Evolutionary conservation across 106 monocot species (phyloP).

Genomic region (Apostasia shenzhenica): DNA sequence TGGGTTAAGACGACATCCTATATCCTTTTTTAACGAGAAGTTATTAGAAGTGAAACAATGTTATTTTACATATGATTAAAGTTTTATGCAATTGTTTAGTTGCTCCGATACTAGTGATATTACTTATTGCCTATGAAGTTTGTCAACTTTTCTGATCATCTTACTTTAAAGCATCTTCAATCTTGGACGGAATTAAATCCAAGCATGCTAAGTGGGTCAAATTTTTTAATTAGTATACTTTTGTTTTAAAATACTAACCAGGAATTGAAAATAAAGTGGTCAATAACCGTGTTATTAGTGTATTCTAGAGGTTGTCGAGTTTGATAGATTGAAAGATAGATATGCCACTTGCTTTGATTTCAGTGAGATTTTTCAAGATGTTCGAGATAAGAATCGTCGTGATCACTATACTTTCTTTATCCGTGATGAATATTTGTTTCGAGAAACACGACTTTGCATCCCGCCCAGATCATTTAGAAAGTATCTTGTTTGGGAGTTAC

Average conservation of each 20-base stretch:
- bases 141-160: not conserved
- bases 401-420: not conserved
- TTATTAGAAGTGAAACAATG: not conserved
- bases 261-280: not conserved
- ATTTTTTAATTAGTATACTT: not conserved
- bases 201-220: not conserved
- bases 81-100: not conserved
- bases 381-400: too few species aligned
- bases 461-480: not conserved
- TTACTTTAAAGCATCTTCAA: not conserved
- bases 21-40: too few species aligned
- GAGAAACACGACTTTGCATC: not conserved
- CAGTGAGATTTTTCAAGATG: too few species aligned
- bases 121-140: not conserved
- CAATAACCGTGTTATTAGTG: not conserved
- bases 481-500: not conserved
- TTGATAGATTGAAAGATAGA: not conserved
- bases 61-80: not conserved
- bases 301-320: not conserved
- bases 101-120: not conserved
- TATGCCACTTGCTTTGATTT: not conserved
- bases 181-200: not conserved
- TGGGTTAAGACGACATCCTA: too few species aligned
- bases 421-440: not conserved
- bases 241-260: not conserved